Evolutionary conservation across 768 basidiomycete genomes (phyloP).

Genomic region (Trametes sanguinea): DNA sequence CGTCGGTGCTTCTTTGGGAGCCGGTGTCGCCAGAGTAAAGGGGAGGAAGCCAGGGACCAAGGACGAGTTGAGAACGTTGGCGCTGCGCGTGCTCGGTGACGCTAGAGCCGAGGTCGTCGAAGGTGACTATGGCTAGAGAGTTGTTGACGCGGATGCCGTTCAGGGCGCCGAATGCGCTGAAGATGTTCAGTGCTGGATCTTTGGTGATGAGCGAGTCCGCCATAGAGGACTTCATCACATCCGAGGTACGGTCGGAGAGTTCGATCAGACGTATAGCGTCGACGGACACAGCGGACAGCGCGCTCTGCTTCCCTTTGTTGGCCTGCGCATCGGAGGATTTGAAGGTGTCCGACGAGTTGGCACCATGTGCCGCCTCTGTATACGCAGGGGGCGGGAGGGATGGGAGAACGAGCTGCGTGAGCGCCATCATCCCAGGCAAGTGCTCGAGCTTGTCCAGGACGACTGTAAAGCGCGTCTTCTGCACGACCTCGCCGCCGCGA

Average conservation of each 20-base stretch:
- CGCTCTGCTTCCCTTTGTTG: not conserved
- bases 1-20: not conserved
- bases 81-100: constrained; percentile 63
- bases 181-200: constrained; percentile 73
- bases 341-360: constrained; percentile 24
- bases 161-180: constrained; percentile 76
- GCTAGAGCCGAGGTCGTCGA: constrained; percentile 68
- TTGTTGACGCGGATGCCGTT: constrained; percentile 67
- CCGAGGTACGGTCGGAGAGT: constrained; percentile 84
- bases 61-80: constrained; percentile 66
- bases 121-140: constrained; percentile 73
- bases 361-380: not conserved
- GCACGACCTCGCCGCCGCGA: constrained; percentile 26
- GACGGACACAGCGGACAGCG: constrained; percentile 42
- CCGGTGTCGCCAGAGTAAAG: constrained; percentile 4
- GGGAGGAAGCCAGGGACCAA: constrained; percentile 77
- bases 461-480: constrained; percentile 63
- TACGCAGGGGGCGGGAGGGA: not conserved
- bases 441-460: constrained; percentile 84
- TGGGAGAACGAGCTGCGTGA: constrained; percentile 64
- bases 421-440: constrained; percentile 78
- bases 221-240: constrained; percentile 79
- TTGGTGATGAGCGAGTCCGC: constrained; percentile 67
- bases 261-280: constrained; percentile 89
- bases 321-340: constrained; percentile 30